phyloP scores from a whole-genome alignment of 2,329 filamentous ascomycete species.

The Pleurostoma richardsiae region DNA sequence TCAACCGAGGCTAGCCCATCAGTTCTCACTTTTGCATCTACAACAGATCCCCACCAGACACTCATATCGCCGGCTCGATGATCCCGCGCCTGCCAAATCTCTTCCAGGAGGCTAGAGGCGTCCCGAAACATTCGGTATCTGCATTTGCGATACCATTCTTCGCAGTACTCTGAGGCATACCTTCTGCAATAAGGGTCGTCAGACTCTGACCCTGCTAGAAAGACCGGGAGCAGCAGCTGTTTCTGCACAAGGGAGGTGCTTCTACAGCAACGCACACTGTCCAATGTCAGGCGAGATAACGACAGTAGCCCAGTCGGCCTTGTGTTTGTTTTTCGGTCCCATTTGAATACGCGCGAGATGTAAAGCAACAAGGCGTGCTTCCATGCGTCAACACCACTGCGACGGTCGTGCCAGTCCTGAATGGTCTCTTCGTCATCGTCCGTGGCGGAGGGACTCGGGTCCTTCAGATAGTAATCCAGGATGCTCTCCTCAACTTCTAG shows the following conservation, averaged over 20 bases:
- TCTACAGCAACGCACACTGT: constrained; percentile 22
- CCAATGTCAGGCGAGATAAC: constrained; percentile 20
- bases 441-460: neutral
- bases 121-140: constrained; percentile 24
- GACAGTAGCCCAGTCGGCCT: constrained; percentile 10
- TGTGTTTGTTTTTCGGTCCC: constrained; percentile 4
- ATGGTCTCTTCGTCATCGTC: neutral
- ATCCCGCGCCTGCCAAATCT: constrained; percentile 10
- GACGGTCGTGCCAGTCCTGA: neutral
- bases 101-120: constrained; percentile 10
- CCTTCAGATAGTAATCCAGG: neutral
- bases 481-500: neutral
- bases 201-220: constrained; percentile 25
- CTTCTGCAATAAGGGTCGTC: constrained; percentile 14
- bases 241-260: constrained; percentile 23
- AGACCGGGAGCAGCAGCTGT: constrained; percentile 28
- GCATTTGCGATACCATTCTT: constrained; percentile 22
- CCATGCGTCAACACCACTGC: constrained; percentile 20
- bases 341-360: constrained; percentile 21
- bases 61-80: neutral
- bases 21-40: neutral
- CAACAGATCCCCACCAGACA: neutral
- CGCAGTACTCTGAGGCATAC: constrained; percentile 19
- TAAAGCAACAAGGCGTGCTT: constrained; percentile 24
- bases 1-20: neutral